Evolutionary conservation across 805 yeast species (phyloP), one percentile per base, ranked within the genome.

Genomic region (Saturnispora zaruensis): DNA sequence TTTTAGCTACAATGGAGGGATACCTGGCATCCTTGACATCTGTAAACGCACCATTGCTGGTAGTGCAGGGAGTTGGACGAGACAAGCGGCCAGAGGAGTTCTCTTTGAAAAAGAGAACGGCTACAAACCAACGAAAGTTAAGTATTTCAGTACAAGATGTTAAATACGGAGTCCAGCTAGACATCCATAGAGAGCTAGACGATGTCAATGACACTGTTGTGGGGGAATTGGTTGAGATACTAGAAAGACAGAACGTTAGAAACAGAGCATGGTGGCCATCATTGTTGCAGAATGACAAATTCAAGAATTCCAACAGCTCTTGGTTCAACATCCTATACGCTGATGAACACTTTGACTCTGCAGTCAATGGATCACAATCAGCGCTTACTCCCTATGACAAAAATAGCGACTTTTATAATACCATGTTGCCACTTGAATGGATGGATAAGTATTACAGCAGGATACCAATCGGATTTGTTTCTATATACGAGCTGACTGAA

Each of bases 391-490:
- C 82, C 2, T 64, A 69, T 44, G 65, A 66, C n/a, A 38, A 42
- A 9, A 63, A 64, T 3, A 67, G 76, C 0, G 57, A 60, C 1
- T 71, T 61, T 53, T 75, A 77, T 1, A 64, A 70, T 33, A 71
- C 73, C 0, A 54, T 78, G 1, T 57, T 78, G 28, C 67, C 75
- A 2, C 54, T 59, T 1, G 65, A 74, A 24, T 82, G 87, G 87
- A 51, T 79, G 13, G 68, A 70, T 33, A 80, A 78, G 57, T 77
- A 80, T 56, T 64, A 66, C 25, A 65, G 69, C n/a, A 49, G 65
- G 3, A 40, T 68, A n/a, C 86, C 87, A 0, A 55, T 74, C 1
- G 71, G 75, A 0, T 70, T 73, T 40, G 63, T 81, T 2, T 59
- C 74, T 2, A 69, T 78, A 34, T 71, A 72, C 55, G 72, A 72